A percentile compares a stretch with the other conserved stretches of the same genome.
Evolutionary conservation across 2,329 filamentous ascomycete species (phyloP).

Genomic region (Trichoderma endophyticum): DNA sequence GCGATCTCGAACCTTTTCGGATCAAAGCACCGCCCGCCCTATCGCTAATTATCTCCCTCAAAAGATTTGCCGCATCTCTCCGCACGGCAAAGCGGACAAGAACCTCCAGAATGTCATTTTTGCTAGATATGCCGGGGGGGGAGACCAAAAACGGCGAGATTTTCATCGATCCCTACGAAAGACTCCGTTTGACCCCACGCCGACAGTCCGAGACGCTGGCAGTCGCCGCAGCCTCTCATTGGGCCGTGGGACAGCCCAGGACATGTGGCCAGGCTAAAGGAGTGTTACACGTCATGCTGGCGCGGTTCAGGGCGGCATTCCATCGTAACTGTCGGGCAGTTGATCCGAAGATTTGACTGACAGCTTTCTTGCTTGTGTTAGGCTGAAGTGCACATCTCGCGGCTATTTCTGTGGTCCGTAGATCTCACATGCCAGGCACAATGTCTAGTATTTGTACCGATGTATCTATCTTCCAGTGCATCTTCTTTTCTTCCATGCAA

Average conservation of each 20-base stretch:
- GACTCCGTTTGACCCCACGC: not conserved
- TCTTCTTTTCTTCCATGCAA: not conserved
- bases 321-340: not conserved
- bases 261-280: not conserved
- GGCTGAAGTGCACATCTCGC: not conserved
- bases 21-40: not conserved
- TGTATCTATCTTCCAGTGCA: not conserved
- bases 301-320: not conserved
- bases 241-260: not conserved
- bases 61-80: not conserved
- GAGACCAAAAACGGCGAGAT: not conserved
- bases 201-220: not conserved
- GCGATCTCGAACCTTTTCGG: not conserved
- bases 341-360: not conserved
- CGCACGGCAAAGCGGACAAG: not conserved
- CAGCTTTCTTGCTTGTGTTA: not conserved
- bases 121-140: not conserved
- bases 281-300: constrained; percentile 2
- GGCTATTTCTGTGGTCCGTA: not conserved
- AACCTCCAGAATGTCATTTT: not conserved
- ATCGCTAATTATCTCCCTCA: not conserved
- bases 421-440: not conserved
- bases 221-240: not conserved
- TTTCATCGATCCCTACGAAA: not conserved
- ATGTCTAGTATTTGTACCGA: not conserved